Base-by-base conservation (phyloP, 768 basidiomycete genomes). In the Leccinum ochraceum region DNA sequence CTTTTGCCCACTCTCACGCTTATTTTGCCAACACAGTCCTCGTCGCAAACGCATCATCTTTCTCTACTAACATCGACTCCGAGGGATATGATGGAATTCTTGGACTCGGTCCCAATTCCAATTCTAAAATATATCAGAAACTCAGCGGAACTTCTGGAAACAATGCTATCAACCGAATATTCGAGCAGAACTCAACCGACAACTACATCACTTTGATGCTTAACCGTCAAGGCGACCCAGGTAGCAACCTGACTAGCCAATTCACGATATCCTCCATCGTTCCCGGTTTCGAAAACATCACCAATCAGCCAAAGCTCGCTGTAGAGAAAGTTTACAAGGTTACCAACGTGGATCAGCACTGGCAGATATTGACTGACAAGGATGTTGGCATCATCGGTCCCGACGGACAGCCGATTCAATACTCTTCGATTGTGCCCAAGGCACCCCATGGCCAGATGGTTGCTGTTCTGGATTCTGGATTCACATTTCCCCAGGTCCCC, bases 91-190 rank as follows among this genome's bases (percentile, higher is more conserved):
- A 86, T 59, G 90, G 90, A 44, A 82, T 92, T 20, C 76, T 92
- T 30, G 90, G 90, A 24, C 81, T 92, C 17, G 90, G 90, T n/a
- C 90, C 90, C 32, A 89, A 89, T 75, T 73, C 81, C 26, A 88
- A 86, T 50, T 90, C 88, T 54, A 75, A 82, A 46, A 82, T 92
- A 62, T 80, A 78, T 59, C 78, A 85, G 61, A 84, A 83, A 57
- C 69, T 90, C 48, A 79, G 78, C 62, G 75, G 72, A 9, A 63
- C 69, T 57, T 67, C 79, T 7, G 89, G 82, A 22, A 81, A 89
- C 76, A 84, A 79, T 26, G 73, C 87, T 13, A 77, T 93, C 16
- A 83, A 84, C 66, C 82, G 80, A 64, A 84, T 90, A 60, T 93
- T 93, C 71, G 73, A 81, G 60, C 79, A 83, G 59, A 82, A 83